Evolutionary conservation across 495 filamentous ascomycete genomes (phyloP).

Genomic region (Penicillium daleae): DNA sequence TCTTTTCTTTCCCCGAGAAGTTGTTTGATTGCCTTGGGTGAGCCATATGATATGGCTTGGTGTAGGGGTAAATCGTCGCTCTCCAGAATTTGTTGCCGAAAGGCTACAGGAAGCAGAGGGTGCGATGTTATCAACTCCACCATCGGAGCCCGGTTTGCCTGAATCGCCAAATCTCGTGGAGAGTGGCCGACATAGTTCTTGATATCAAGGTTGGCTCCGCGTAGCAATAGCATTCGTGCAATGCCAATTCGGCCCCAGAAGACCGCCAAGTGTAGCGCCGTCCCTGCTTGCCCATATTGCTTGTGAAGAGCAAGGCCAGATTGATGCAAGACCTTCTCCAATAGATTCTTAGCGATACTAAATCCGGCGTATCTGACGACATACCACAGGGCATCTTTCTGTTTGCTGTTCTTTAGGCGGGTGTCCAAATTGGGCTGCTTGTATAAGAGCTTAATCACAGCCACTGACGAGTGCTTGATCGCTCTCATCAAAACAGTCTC

Average conservation of each 20-base stretch:
- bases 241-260: conserved; percentile 13
- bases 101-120: background rate
- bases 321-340: background rate
- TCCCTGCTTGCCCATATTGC: conserved; percentile 7
- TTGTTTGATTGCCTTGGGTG: conserved; percentile 6
- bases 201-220: conserved; percentile 10
- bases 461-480: conserved; percentile 10
- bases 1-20: conserved; percentile 13
- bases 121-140: conserved; percentile 4
- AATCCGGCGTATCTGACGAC: conserved; percentile 9
- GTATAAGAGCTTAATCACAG: conserved; percentile 7
- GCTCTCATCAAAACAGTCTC: conserved; percentile 16
- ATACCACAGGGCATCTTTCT: conserved; percentile 19
- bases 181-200: conserved; percentile 17
- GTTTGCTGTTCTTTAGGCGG: conserved; percentile 12
- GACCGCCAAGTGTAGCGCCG: conserved; percentile 13
- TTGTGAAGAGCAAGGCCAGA: conserved; percentile 6
- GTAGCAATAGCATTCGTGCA: conserved; percentile 11
- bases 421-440: conserved; percentile 8
- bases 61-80: conserved; percentile 12
- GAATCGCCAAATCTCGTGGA: conserved; percentile 6
- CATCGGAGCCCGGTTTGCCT: conserved; percentile 9
- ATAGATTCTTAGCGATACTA: background rate
- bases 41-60: conserved; percentile 16
- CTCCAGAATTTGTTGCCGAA: conserved; percentile 1